Evolutionary conservation across 1,284 basidiomycete genomes (phyloP).

Genomic region (Phylloboletellus chloephorus): DNA sequence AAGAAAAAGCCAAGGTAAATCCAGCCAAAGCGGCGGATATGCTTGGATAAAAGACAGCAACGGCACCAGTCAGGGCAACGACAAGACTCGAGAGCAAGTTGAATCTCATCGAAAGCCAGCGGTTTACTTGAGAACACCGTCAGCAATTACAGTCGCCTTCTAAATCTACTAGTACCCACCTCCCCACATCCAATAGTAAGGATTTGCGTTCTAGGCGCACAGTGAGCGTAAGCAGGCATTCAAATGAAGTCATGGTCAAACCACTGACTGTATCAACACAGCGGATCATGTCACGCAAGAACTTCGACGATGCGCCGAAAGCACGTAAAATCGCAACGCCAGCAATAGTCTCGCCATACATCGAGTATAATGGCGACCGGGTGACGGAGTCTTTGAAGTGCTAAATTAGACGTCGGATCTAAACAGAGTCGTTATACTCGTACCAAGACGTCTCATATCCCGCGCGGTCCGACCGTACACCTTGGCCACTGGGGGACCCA

Average conservation of each 20-base stretch:
- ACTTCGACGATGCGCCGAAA: constrained; percentile 83
- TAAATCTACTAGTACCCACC: constrained; percentile 37
- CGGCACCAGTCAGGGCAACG: constrained; percentile 66
- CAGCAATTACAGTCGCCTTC: constrained; percentile 1
- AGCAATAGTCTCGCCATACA: constrained; percentile 87
- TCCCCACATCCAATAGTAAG: constrained; percentile 83
- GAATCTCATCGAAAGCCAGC: constrained; percentile 79
- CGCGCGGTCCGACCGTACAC: constrained; percentile 81
- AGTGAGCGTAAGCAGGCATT: background rate
- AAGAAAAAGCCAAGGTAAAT: constrained; percentile 80
- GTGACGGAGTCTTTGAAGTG: constrained; percentile 71
- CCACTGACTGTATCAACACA: constrained; percentile 72
- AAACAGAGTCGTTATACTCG: constrained; percentile 14
- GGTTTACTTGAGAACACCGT: constrained; percentile 50
- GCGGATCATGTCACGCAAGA: constrained; percentile 80
- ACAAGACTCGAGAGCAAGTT: constrained; percentile 73
- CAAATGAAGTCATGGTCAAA: background rate
- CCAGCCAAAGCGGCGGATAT: constrained; percentile 79
- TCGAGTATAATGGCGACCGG: constrained; percentile 86
- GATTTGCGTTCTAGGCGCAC: constrained; percentile 58
- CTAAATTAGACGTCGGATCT: constrained; percentile 1
- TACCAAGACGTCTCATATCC: constrained; percentile 83
- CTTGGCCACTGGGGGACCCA: constrained; percentile 41
- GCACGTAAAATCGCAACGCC: constrained; percentile 86
- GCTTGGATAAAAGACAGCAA: constrained; percentile 62